Evolutionary conservation across 306 rosid genomes (phyloP).

Genomic region (Betula pendula): DNA sequence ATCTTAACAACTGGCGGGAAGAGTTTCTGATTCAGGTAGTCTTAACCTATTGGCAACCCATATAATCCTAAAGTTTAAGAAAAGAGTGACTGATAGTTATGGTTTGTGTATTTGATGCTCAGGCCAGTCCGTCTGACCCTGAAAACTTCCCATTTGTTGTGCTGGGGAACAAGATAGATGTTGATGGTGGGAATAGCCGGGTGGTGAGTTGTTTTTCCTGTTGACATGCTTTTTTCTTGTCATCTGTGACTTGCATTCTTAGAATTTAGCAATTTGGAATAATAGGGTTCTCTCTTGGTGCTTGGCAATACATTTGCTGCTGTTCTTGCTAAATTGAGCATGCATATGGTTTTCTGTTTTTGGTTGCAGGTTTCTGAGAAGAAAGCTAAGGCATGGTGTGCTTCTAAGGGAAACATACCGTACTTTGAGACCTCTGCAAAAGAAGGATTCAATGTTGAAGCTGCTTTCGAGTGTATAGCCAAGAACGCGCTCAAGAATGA

Average conservation of each 20-base stretch:
- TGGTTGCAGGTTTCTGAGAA: conserved; percentile 84
- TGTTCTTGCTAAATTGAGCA: conserved; percentile 7
- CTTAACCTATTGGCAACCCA: neutral
- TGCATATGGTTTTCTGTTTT: conserved; percentile 5
- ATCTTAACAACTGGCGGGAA: conserved; percentile 98
- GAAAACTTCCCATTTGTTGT: conserved; percentile 99
- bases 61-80: neutral
- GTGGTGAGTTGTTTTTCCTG: conserved; percentile 63
- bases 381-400: conserved; percentile 99
- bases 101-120: conserved; percentile 37
- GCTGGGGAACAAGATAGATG: conserved; percentile 97
- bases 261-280: neutral
- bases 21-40: conserved; percentile 95
- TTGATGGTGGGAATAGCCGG: conserved; percentile 94
- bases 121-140: conserved; percentile 99
- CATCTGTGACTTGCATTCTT: neutral
- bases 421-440: conserved; percentile 98
- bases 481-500: conserved; percentile 98
- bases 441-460: conserved; percentile 97
- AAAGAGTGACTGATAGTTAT: conserved; percentile 15
- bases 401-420: conserved; percentile 98
- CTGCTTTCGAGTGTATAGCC: conserved; percentile 96
- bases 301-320: neutral
- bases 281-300: conserved; percentile 3
- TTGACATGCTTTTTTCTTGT: conserved; percentile 14